Evolutionary conservation across 1,139 yeast genomes (phyloP), one percentile per base, ranked within the genome.

Genomic region (Wickerhamiella pararugosa): DNA sequence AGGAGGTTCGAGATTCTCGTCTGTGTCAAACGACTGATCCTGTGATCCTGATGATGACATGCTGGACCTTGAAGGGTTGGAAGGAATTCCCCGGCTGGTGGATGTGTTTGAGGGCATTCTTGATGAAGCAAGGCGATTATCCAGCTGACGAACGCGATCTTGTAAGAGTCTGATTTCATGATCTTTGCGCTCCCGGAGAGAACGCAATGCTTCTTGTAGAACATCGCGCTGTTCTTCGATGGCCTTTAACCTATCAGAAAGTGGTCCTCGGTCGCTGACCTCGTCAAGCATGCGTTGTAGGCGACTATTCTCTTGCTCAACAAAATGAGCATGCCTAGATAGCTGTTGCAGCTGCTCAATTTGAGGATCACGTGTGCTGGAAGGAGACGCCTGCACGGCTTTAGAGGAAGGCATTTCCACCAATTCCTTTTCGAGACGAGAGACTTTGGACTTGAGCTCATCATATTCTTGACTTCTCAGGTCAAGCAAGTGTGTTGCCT

Each of bases 151-250:
- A 25, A 62, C 53, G 25, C 62, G 55, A 15, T 55, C 59, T 1
- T 51, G 48, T 25, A 56, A 45, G 36, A 56, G 54, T n/a, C 55
- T 44, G 39, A 60, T 56, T 41, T 62, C 65, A 29, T 61, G 61
- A 45, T 61, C 65, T 41, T 61, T 61, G 32, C 64, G 56, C 43
- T 61, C 64, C 8, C 63, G 51, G 41, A 62, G 47, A 1, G 65
- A 56, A 15, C 65, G 52, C 32, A 62, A 46, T 1, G 66, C 63
- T 34, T 63, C 66, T 47, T 57, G 67, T 59, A 53, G 66, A 48
- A 58, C 75, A 61, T 45, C 62, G 51, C 58, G 67, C 54, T 46
- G 78, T 59, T 55, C 53, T 41, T 61, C 65, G 31, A 61, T 57
- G 1, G 56, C 52, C 44, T 53, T 53, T 46, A 62, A 52, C 44